Percentiles rank a stretch among this genome's conserved stretches.
phyloP scores from a whole-genome alignment of 78 protist species.

The Cyanophora paradoxa region DNA sequence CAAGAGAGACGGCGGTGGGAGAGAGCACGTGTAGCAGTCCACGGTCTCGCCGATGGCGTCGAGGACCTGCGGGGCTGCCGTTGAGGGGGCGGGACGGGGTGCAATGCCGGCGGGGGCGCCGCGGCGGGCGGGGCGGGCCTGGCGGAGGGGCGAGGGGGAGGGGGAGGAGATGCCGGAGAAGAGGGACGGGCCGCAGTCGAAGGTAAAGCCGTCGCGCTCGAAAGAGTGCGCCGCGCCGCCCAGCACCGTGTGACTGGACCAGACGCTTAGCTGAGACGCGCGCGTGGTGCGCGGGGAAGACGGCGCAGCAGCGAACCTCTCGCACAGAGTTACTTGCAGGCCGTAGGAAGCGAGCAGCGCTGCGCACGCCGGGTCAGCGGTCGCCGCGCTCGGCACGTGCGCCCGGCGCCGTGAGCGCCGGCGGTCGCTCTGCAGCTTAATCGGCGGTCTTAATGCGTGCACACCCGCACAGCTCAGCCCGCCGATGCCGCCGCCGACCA shows the following conservation, averaged over 20 bases:
- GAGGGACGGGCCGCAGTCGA: constrained; percentile 18
- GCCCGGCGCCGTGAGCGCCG: too few relatives aligned
- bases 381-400: too few relatives aligned
- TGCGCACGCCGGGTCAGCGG: constrained; percentile 5
- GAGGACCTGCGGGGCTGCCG: not conserved
- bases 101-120: not conserved
- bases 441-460: too few relatives aligned
- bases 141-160: not conserved
- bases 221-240: constrained; percentile 19
- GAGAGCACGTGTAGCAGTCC: not conserved
- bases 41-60: constrained; percentile 3
- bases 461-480: too few relatives aligned
- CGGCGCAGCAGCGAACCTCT: too few relatives aligned
- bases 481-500: too few relatives aligned
- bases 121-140: not conserved
- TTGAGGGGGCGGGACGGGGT: constrained; percentile 1
- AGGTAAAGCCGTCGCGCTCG: not conserved
- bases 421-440: too few relatives aligned
- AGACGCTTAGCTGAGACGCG: too few relatives aligned
- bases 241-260: not conserved
- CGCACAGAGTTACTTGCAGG: not conserved
- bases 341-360: constrained; percentile 10
- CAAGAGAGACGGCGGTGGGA: not conserved
- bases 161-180: not conserved
- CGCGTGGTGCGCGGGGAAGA: too few relatives aligned